phyloP scores from a whole-genome alignment of 306 rosid genomes.

The Quercus ilex region DNA sequence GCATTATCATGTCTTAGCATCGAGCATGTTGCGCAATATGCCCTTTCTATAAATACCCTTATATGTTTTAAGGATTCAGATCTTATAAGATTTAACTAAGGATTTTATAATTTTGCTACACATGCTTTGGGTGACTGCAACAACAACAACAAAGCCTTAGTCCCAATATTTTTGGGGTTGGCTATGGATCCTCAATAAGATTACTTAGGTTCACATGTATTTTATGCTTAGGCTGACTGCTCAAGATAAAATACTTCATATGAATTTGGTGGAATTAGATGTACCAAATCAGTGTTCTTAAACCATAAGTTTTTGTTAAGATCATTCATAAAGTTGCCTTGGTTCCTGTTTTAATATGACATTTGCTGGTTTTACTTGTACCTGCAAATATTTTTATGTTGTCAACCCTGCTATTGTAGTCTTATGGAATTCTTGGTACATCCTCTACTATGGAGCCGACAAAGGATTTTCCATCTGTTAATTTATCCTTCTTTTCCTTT shows the following conservation, averaged over 20 bases:
- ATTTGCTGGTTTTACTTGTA: neutral
- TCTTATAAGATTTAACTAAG: no score
- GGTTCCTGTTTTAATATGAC: neutral
- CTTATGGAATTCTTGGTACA: neutral
- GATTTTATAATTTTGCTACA: no score
- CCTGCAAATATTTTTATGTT: neutral
- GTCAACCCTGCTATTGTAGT: neutral
- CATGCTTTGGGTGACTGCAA: no score
- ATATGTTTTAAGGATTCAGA: no score
- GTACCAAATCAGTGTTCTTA: slow-evolving; percentile 5
- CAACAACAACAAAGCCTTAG: no score
- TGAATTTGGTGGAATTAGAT: neutral
- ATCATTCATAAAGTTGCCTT: neutral
- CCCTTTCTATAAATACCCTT: no score
- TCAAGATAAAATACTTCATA: neutral
- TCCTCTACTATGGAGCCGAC: neutral
- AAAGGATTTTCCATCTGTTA: no score
- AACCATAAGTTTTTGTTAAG: neutral
- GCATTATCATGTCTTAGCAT: no score
- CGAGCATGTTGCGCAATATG: no score
- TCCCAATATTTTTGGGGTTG: no score
- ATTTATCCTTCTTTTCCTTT: no score
- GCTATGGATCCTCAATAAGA: no score
- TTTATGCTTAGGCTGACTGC: neutral
- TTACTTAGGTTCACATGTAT: neutral